phyloP scores from a whole-genome alignment of 768 basidiomycete species.

The Heimioporus sp. region DNA sequence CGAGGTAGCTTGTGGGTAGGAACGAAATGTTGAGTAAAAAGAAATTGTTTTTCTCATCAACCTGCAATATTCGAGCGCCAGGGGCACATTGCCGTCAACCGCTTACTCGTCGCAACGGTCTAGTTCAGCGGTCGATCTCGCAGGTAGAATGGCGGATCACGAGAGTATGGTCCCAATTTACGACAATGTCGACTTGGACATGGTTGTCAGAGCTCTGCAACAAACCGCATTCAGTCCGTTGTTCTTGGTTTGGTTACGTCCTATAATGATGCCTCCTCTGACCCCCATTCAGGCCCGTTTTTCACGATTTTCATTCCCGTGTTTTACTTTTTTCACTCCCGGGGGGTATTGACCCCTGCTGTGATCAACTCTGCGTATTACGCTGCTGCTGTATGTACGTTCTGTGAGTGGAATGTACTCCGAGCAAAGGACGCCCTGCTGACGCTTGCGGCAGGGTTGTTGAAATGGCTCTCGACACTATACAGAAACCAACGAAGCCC shows the following conservation, averaged over 20 bases:
- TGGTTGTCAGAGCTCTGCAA: slow-evolving; percentile 73
- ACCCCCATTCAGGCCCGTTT: slow-evolving; percentile 62
- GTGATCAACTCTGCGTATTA: slow-evolving; percentile 55
- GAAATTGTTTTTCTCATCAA: too few relatives aligned
- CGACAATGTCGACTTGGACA: slow-evolving; percentile 73
- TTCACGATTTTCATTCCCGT: slow-evolving; percentile 79
- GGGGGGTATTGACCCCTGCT: slow-evolving; percentile 46
- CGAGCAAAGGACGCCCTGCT: neutral
- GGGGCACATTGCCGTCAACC: too few relatives aligned
- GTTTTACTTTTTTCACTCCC: slow-evolving; percentile 73
- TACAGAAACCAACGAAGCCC: slow-evolving; percentile 74
- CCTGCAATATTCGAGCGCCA: too few relatives aligned
- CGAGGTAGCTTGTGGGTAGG: too few relatives aligned
- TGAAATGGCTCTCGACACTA: slow-evolving; percentile 67
- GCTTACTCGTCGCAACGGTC: too few relatives aligned
- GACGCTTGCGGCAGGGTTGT: slow-evolving; percentile 46
- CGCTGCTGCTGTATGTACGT: slow-evolving; percentile 54
- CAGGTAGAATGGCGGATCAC: neutral
- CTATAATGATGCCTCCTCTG: neutral
- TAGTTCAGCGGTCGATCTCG: too few relatives aligned
- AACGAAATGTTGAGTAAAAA: too few relatives aligned
- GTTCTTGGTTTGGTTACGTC: neutral
- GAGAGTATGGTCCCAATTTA: slow-evolving; percentile 52
- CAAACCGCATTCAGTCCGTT: slow-evolving; percentile 78
- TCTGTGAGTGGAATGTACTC: slow-evolving; percentile 52